phyloP scores from a whole-genome alignment of 2,329 filamentous ascomycete species.

The Chaetomiaceae sp. region DNA sequence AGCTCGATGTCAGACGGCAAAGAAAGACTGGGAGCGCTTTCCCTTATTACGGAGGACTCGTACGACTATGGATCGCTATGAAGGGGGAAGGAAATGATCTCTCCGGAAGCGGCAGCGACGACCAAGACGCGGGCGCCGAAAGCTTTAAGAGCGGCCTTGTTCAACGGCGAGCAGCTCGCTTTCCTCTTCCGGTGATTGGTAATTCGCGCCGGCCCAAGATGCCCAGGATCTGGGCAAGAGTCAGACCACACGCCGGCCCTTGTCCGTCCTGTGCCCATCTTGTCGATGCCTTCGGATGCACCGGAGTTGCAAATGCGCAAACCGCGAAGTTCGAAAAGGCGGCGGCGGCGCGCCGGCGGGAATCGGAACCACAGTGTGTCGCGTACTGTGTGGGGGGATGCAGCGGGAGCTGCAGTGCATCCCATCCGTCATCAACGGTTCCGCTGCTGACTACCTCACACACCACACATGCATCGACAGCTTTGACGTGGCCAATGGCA shows the following conservation, averaged over 20 bases:
- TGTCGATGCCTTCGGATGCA: slow-evolving; percentile 11
- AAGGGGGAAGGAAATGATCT: not conserved
- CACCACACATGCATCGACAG: not conserved
- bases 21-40: not conserved
- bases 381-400: slow-evolving; percentile 15
- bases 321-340: slow-evolving; percentile 6
- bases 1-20: not conserved
- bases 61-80: not conserved
- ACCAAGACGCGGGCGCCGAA: not conserved
- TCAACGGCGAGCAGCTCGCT: slow-evolving; percentile 25
- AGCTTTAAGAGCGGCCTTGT: not conserved
- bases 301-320: not conserved
- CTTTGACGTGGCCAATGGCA: not conserved
- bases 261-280: not conserved
- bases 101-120: slow-evolving; percentile 1
- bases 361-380: not conserved
- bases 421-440: not conserved
- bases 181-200: slow-evolving; percentile 28
- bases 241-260: slow-evolving; percentile 11
- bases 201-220: slow-evolving; percentile 3
- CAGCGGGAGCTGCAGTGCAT: not conserved
- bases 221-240: slow-evolving; percentile 2
- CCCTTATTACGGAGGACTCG: too few relatives aligned
- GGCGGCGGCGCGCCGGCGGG: not conserved
- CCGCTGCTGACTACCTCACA: not conserved